Evolutionary conservation across 306 rosid genomes (phyloP), one percentile per base, ranked within the genome.

Genomic region (Trichosanthes cucumerina): DNA sequence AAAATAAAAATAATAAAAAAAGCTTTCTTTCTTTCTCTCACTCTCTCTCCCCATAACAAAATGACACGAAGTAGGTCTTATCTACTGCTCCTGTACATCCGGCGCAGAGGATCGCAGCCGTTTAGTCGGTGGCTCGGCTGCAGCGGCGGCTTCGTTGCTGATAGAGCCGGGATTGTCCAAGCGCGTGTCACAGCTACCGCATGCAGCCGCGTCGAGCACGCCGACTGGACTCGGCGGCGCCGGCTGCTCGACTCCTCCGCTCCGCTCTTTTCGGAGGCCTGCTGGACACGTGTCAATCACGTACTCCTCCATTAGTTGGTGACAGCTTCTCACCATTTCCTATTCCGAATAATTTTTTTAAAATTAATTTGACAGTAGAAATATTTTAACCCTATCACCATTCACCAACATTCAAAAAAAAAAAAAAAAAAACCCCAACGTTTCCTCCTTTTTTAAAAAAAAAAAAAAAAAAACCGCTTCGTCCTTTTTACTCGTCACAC

Each of bases 261-360:
- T 43, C 44, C 33, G 66, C 2, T 33, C 39, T 76, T 88, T 87
- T 4, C 16, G 71, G 79, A 72, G 36, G 9, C 85, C 64, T 31
- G 80, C 24, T 2, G 78, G 84, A 84, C 96, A 90, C 89, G 90
- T 86, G 97, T 83, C 93, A 14, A 85, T 58, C 78, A 90, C 79
- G 59, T 88, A 79, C 85, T 83, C 87, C 75, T 85, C 87, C 97
- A 92, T 92, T 31, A 92, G 91, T 88, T 89, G 96, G 75, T 86
- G 92, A 89, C 97, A 92, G 92, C 91, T 82, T 84, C 86, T 87
- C 79, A 89, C 91, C 90, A 80, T 89, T 82, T 87, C 96, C 97
- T 90, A 89, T 80, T 58, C 82, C 83, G 75, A 53, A 50, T 54
- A 19, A 75, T 6, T 4, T 10, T 15, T 56, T 75, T 21, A 7